A percentile compares a stretch with the other conserved stretches of the same genome.
These are phyloP conservation scores for Termitomyces sp. DNA, from an alignment of 768 basidiomycete species.

Conservation along the genomic window DNA sequence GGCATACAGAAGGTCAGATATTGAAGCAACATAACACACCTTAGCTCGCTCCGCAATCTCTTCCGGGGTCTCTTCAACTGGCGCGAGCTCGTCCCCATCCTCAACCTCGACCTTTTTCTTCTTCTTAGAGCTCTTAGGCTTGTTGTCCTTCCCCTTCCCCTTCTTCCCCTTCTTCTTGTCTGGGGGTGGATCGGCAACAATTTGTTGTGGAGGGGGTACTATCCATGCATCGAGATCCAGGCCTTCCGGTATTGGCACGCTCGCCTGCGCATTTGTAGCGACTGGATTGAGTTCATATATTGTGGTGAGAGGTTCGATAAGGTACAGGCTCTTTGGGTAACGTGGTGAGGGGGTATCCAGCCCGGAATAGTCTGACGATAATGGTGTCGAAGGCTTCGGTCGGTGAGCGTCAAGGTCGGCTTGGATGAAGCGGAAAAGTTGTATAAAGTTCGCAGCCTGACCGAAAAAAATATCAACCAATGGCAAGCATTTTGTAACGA, in stretches of 20 bases:
- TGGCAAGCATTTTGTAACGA: background rate
- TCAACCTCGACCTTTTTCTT: constrained; percentile 23
- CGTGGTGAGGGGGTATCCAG: constrained; percentile 36
- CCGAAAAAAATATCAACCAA: constrained; percentile 9
- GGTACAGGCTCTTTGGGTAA: constrained; percentile 88
- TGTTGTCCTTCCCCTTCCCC: constrained; percentile 28
- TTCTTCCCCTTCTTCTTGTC: constrained; percentile 49
- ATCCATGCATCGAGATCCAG: constrained; percentile 87
- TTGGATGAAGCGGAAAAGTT: constrained; percentile 72
- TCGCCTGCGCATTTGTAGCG: constrained; percentile 73
- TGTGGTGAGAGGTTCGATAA: constrained; percentile 78
- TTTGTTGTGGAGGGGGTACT: constrained; percentile 57
- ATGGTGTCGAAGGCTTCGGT: constrained; percentile 32
- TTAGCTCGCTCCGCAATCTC: constrained; percentile 58
- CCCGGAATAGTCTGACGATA: constrained; percentile 37
- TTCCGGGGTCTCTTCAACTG: constrained; percentile 53
- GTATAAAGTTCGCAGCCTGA: constrained; percentile 79
- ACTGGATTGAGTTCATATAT: constrained; percentile 85
- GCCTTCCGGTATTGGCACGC: constrained; percentile 78
- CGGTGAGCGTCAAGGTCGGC: constrained; percentile 64
- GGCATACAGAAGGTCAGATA: background rate
- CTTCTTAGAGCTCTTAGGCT: constrained; percentile 28
- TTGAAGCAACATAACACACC: constrained; percentile 39
- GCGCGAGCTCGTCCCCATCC: constrained; percentile 33
- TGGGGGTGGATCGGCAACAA: constrained; percentile 33